Evolutionary conservation across 2,329 filamentous ascomycete species (phyloP), one percentile per base, ranked within the genome.

Genomic region (Pestalotiopsis fici): DNA sequence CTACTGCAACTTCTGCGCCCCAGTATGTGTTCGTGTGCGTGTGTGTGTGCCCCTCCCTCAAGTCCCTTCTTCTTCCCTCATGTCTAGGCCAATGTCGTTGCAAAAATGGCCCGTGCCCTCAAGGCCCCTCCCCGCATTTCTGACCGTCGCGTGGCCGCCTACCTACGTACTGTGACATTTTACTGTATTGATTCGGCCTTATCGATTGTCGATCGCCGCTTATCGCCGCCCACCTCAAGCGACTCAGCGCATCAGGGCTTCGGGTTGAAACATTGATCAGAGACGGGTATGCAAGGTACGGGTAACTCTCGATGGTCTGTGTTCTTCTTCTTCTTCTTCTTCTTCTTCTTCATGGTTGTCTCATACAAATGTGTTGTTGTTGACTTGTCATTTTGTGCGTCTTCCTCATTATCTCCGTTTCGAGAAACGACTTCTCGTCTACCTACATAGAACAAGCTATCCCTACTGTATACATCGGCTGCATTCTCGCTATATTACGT

Each of bases 71-170:
- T 21, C 21, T 21, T 50, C 39, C 5, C 43, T 50, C 43, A 11
- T 35, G 31, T 35, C 31, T 35, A 35, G 31, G 31, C 31, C 31
- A 35, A 35, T n/a, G 43, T 50, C n/a, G 43, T 23, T 50, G 43
- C 43, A 50, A 50, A 57, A 57, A 39, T 60, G 57, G 57, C 57
- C 57, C 57, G 57, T 60, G 57, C 57, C 18, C 12, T 31, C 57
- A 15, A 50, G 47, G 11, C 23, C 27, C 55, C 23, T 27, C 27
- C 23, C 55, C 23, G 27, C 27, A 57, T 27, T 27, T 27, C 18
- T 15, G 55, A 54, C 18, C 21, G 7, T 54, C 21, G 7, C 18
- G 47, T 54, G 9, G 21, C 9, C 21, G 47, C 47, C 15, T 54
- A 13, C 47, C 15, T 54, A 13, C 47, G 47, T 54, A 23, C 31